Base-by-base conservation (phyloP, 306 rosid species). In the Trifolium fragiferum region DNA sequence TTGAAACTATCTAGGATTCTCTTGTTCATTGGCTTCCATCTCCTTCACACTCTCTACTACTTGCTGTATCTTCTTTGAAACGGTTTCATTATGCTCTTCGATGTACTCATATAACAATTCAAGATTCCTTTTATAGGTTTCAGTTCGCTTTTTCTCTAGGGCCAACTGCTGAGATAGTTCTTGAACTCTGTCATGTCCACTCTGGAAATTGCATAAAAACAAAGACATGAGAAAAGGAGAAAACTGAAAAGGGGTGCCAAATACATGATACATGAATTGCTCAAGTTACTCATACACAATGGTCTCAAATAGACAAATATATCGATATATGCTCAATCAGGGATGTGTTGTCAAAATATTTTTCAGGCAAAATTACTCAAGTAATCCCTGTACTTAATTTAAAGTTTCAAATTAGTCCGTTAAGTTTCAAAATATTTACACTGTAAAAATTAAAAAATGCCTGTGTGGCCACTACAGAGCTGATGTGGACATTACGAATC, bases 61-160 rank as follows among this genome's bases (percentile, higher is more conserved):
- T 83, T 94, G 86, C 69, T 90, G 97, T 78, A 92, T 89, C 92
- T 87, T 92, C 83, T 87, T 94, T n/a, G 99, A 90, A 63, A 94
- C 84, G 81, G 76, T 86, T 78, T 89, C 86, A 65, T 94, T 94
- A 81, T 88, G 96, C 85, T 92, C 93, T 7, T 90, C 98, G 4
- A 92, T 89, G 79, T 87, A 96, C 87, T 90, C 97, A 40, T 92
- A 92, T 81, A 94, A 75, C 80, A 92, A 80, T 72, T 94, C 99
- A 46, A 94, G 92, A 74, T 87, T 96, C 83, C 95, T 92, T 86
- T 92, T 94, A 82, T 94, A 92, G 1, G 86, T 82, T 2, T 92
- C 96, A 18, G 96, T 80, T 84, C 98, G 88, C 73, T 90, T 94
- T 75, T 87, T 94, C 92, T 94, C 99, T 59, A 80, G 21, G 8